phyloP scores from a whole-genome alignment of 306 rosid genomes.

The Cicer yamashitae region DNA sequence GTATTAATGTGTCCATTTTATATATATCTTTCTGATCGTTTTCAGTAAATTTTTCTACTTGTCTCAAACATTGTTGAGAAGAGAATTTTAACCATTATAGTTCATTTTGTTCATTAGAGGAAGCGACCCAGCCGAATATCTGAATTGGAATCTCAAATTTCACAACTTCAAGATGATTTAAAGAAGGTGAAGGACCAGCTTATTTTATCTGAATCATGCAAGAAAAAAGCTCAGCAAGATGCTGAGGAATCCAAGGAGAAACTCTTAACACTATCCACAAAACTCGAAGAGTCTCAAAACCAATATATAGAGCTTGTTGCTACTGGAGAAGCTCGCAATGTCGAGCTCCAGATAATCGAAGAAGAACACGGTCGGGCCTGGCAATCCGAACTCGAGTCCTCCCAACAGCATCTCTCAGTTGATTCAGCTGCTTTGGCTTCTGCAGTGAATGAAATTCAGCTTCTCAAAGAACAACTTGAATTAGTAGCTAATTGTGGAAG shows the following conservation, averaged over 20 bases:
- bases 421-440: slow-evolving; percentile 67
- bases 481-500: slow-evolving; percentile 59
- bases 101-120: slow-evolving; percentile 58
- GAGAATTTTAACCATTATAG: slow-evolving; percentile 24
- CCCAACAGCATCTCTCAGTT: slow-evolving; percentile 58
- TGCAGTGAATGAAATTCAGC: slow-evolving; percentile 69
- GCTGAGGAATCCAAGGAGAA: slow-evolving; percentile 71
- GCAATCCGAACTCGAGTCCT: slow-evolving; percentile 61
- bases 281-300: slow-evolving; percentile 73
- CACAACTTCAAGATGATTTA: slow-evolving; percentile 79
- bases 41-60: not conserved
- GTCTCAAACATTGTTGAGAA: slow-evolving; percentile 16
- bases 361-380: slow-evolving; percentile 58
- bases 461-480: slow-evolving; percentile 74
- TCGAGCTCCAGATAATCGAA: slow-evolving; percentile 61
- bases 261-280: slow-evolving; percentile 56
- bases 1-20: too few species aligned
- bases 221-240: slow-evolving; percentile 75
- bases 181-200: slow-evolving; percentile 68
- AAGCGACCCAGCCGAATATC: slow-evolving; percentile 83
- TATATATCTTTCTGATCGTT: too few species aligned
- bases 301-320: slow-evolving; percentile 65
- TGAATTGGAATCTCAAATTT: slow-evolving; percentile 85
- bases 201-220: slow-evolving; percentile 66
- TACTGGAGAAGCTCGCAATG: slow-evolving; percentile 58